Evolutionary conservation across 306 rosid genomes (phyloP).

Genomic region (Rosa lucieae): DNA sequence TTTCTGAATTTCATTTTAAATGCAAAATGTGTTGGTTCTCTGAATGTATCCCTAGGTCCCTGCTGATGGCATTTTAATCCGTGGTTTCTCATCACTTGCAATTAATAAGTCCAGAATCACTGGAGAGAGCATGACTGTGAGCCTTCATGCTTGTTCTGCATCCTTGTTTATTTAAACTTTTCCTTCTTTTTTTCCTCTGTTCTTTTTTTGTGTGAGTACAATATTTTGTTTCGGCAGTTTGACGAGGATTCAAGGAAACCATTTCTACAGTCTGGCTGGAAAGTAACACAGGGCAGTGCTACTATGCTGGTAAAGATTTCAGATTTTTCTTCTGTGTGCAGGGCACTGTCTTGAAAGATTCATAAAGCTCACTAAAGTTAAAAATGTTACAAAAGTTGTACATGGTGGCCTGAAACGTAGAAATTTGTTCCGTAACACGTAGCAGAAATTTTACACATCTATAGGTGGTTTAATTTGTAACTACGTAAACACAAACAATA

Average conservation of each 20-base stretch:
- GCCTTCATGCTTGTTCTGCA: conserved; percentile 30
- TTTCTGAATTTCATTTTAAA: conserved; percentile 19
- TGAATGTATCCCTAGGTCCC: conserved; percentile 58
- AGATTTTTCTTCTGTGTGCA: no score
- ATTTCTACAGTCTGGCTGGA: neutral
- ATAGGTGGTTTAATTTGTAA: neutral
- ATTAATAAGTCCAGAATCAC: conserved; percentile 97
- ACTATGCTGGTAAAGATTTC: neutral
- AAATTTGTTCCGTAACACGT: neutral
- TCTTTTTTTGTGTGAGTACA: neutral
- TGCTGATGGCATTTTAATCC: conserved; percentile 81
- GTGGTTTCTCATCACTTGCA: conserved; percentile 88
- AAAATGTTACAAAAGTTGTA: no score
- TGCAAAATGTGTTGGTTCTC: conserved; percentile 11
- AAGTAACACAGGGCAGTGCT: neutral
- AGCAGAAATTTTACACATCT: neutral
- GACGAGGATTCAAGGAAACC: neutral
- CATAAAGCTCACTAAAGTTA: neutral
- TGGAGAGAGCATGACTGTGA: conserved; percentile 95
- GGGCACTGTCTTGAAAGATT: no score
- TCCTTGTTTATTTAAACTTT: neutral
- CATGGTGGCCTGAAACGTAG: neutral
- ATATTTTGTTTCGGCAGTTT: neutral
- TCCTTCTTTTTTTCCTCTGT: conserved; percentile 2
- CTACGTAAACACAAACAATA: neutral